A percentile compares a stretch with the other conserved stretches of the same genome.
Conservation (phyloP, 495 filamentous ascomycete species). For the Pyrenula aspistea region DNA sequence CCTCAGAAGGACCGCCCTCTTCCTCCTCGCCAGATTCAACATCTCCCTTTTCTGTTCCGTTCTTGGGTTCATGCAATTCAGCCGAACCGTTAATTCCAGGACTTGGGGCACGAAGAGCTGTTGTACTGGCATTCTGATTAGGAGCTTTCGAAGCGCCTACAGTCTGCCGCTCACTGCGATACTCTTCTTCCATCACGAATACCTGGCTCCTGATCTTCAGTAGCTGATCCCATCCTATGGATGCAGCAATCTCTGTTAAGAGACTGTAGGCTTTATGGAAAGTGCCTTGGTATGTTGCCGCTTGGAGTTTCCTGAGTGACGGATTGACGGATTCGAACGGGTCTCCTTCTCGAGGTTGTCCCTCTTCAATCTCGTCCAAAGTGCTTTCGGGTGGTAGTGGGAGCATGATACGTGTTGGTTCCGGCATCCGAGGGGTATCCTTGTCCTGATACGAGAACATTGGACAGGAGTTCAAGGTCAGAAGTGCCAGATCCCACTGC, state of each 20-base stretch:
- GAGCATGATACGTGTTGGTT: constrained; percentile 72
- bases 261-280: constrained; percentile 91
- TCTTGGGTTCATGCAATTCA: constrained; percentile 40
- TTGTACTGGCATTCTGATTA: constrained; percentile 63
- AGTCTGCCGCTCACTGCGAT: constrained; percentile 78
- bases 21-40: constrained; percentile 19
- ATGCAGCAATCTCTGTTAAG: constrained; percentile 83
- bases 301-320: constrained; percentile 74
- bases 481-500: constrained; percentile 83
- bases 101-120: constrained; percentile 43
- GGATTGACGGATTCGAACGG: constrained; percentile 76
- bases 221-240: constrained; percentile 96
- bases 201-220: constrained; percentile 88
- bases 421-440: constrained; percentile 86
- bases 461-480: constrained; percentile 96
- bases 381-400: constrained; percentile 82
- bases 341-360: constrained; percentile 57
- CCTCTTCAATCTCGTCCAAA: constrained; percentile 90
- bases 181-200: constrained; percentile 99
- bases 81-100: constrained; percentile 6
- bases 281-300: constrained; percentile 80
- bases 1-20: constrained; percentile 17
- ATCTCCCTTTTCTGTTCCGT: constrained; percentile 27
- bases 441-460: constrained; percentile 99
- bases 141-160: constrained; percentile 31